Evolutionary conservation across 2,329 filamentous ascomycete species (phyloP).

Genomic region (Clarireedia sp.): DNA sequence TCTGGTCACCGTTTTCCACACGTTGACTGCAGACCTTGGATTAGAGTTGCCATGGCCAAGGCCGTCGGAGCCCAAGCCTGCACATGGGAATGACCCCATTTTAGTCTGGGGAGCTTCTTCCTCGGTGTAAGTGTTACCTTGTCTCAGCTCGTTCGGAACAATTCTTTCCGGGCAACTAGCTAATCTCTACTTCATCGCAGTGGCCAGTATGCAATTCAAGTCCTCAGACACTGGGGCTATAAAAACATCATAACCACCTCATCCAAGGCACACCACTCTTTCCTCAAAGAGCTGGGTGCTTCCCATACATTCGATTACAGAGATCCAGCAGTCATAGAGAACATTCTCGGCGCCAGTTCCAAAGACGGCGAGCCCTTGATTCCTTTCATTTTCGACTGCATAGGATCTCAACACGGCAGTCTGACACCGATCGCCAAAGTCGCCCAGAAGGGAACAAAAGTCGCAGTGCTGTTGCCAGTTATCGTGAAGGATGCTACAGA

Average conservation of each 20-base stretch:
- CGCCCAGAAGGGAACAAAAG: constrained; percentile 39
- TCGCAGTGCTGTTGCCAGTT: constrained; percentile 53
- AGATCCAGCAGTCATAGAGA: constrained; percentile 14
- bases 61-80: background rate
- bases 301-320: constrained; percentile 28
- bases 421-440: constrained; percentile 43
- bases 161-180: background rate
- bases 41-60: background rate
- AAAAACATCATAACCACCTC: constrained; percentile 33
- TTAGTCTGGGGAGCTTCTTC: background rate
- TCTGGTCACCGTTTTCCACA: background rate
- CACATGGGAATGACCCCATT: background rate
- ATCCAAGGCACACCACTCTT: constrained; percentile 23
- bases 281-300: constrained; percentile 21
- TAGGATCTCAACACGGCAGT: constrained; percentile 40
- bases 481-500: constrained; percentile 45
- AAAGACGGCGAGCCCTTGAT: constrained; percentile 20
- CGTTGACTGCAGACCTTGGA: background rate
- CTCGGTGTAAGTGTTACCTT: background rate
- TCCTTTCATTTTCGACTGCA: constrained; percentile 47
- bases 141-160: background rate
- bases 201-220: constrained; percentile 30
- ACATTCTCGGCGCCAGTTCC: constrained; percentile 18
- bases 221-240: constrained; percentile 46
- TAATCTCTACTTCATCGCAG: background rate